Evolutionary conservation across 148 eudicot species (phyloP).

Genomic region (Rhododendron ferrugineum): DNA sequence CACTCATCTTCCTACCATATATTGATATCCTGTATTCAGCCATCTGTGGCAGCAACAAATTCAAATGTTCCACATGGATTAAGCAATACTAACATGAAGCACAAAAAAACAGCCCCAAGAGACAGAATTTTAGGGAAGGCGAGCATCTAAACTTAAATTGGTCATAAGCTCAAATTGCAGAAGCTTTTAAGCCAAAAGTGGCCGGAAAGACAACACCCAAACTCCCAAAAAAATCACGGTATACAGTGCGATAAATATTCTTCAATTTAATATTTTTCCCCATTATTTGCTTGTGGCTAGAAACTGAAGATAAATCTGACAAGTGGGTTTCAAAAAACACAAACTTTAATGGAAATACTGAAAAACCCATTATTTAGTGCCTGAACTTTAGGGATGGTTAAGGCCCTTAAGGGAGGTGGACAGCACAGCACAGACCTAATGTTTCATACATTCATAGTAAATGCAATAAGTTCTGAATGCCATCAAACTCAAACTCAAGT

Average conservation of each 20-base stretch:
- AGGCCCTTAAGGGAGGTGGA: neutral
- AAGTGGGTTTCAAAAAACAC: neutral
- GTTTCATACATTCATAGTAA: too few relatives aligned
- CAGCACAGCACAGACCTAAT: neutral
- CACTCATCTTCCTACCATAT: slow-evolving; percentile 96
- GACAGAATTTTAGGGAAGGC: neutral
- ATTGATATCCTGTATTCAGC: slow-evolving; percentile 96
- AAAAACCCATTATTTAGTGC: neutral
- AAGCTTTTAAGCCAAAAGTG: neutral
- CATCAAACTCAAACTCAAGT: neutral
- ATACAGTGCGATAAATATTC: neutral
- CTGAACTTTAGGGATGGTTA: neutral
- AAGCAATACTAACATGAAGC: neutral
- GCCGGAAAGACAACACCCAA: neutral
- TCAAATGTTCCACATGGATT: slow-evolving; percentile 12
- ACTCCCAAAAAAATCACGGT: neutral
- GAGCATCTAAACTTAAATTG: neutral
- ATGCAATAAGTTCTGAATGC: neutral
- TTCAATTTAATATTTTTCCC: neutral
- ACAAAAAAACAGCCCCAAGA: neutral
- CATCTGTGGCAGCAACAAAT: slow-evolving; percentile 58
- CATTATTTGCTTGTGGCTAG: neutral
- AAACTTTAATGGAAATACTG: neutral
- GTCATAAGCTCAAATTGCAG: neutral
- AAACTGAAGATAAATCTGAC: neutral